phyloP scores from a whole-genome alignment of 345 rosid genomes.

The Camelina neglecta region DNA sequence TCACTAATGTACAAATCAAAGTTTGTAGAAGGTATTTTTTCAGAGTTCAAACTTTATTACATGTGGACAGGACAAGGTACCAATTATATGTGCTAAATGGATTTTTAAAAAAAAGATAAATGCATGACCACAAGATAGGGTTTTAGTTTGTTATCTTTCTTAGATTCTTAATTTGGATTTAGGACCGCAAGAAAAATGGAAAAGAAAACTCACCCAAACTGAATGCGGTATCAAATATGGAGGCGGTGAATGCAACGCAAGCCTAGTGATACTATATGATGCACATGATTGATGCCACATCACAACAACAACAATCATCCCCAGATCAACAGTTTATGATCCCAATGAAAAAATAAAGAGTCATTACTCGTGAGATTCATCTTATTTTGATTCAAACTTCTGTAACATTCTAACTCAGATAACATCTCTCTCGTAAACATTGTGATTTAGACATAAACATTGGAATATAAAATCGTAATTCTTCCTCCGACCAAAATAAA shows the following conservation, averaged over 20 bases:
- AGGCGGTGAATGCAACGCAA: too few species aligned
- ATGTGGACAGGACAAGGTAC: conserved; percentile 27
- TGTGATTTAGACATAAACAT: conserved; percentile 25
- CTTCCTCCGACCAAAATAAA: conserved; percentile 22
- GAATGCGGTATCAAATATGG: background rate
- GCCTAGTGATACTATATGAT: too few species aligned
- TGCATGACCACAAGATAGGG: conserved; percentile 11
- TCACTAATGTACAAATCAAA: too few species aligned
- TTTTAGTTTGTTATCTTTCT: conserved; percentile 31
- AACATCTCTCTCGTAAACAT: conserved; percentile 9
- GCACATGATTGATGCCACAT: too few species aligned
- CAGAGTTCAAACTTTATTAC: too few species aligned
- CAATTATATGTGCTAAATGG: conserved; percentile 11
- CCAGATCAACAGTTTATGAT: background rate
- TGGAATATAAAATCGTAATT: conserved; percentile 11
- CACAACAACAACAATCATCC: too few species aligned
- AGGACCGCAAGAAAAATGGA: conserved; percentile 13
- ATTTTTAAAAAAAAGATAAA: background rate
- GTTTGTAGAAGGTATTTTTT: too few species aligned
- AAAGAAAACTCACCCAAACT: conserved; percentile 32
- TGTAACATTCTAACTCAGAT: conserved; percentile 26
- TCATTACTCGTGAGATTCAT: background rate
- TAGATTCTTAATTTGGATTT: conserved; percentile 41
- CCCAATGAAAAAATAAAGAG: background rate
- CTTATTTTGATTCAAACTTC: conserved; percentile 29